A percentile compares a stretch with the other conserved stretches of the same genome.
These are phyloP conservation scores for Magnolia kwangsiensis DNA, from an alignment of 164 flowering plant species.

Conservation along the genomic window DNA sequence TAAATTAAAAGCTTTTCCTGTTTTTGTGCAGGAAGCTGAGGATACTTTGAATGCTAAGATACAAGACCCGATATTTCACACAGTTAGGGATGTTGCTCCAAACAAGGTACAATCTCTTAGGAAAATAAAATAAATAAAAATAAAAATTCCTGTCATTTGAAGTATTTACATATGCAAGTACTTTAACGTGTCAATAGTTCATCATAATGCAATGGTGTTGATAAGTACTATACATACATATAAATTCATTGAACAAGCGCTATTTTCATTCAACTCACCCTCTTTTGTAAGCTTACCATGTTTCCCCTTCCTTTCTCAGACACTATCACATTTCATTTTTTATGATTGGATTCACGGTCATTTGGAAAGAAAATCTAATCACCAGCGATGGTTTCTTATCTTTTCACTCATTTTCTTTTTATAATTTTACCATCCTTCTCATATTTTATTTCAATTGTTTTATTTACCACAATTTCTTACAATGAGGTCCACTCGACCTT, in stretches of 20 bases:
- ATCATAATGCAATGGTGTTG: too few species aligned
- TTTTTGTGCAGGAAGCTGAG: constrained; percentile 65
- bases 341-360: not conserved
- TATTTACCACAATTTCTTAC: too few species aligned
- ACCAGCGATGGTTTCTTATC: not conserved
- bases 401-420: not conserved
- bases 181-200: constrained; percentile 14
- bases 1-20: not conserved
- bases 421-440: not conserved
- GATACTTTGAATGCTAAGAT: constrained; percentile 54
- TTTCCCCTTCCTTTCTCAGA: too few species aligned
- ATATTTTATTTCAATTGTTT: too few species aligned
- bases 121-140: too few species aligned
- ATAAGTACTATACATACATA: too few species aligned
- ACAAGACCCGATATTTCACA: constrained; percentile 54
- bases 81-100: constrained; percentile 95
- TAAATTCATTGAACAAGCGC: constrained; percentile 40
- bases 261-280: not conserved
- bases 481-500: too few species aligned
- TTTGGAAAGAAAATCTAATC: too few species aligned
- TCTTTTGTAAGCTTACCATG: too few species aligned
- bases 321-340: too few species aligned
- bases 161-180: too few species aligned
- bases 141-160: too few species aligned
- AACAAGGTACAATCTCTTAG: constrained; percentile 61